Evolutionary conservation across 495 filamentous ascomycete genomes (phyloP).

Genomic region (Aspergillus hancockii): DNA sequence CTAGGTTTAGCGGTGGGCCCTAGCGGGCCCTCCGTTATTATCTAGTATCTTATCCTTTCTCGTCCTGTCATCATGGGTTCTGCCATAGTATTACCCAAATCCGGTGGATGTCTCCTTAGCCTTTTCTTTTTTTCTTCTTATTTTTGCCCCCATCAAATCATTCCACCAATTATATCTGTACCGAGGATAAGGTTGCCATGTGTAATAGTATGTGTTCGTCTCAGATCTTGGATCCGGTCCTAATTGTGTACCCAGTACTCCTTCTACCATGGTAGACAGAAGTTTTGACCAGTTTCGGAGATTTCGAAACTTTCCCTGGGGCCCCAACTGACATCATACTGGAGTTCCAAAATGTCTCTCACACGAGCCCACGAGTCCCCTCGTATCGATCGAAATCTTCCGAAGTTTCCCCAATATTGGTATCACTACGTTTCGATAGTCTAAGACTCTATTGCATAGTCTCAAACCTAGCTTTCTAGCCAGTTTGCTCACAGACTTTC

Average conservation of each 20-base stretch:
- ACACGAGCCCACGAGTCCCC: constrained; percentile 4
- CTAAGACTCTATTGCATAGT: constrained; percentile 8
- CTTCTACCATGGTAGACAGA: neutral
- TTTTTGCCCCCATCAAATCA: neutral
- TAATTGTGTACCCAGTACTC: neutral
- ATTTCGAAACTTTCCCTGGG: neutral
- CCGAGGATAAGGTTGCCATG: neutral
- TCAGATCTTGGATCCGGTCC: neutral
- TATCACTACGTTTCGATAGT: constrained; percentile 8
- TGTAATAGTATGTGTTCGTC: neutral
- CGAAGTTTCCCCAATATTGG: constrained; percentile 7
- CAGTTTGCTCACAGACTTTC: neutral
- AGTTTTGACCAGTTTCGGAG: neutral
- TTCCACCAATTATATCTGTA: neutral
- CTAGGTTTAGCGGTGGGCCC: constrained; percentile 3
- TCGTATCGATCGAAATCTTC: neutral
- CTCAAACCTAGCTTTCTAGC: constrained; percentile 6
- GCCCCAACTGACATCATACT: constrained; percentile 6
- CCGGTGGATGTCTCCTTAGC: neutral
- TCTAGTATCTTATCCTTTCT: neutral
- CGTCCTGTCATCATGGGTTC: neutral
- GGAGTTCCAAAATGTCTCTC: constrained; percentile 8
- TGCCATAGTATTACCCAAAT: neutral
- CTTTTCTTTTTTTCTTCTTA: neutral
- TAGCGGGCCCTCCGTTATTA: neutral